Evolutionary conservation across 2,329 filamentous ascomycete species (phyloP), one percentile per base, ranked within the genome.

Genomic region (Sporothrix dimorphospora): DNA sequence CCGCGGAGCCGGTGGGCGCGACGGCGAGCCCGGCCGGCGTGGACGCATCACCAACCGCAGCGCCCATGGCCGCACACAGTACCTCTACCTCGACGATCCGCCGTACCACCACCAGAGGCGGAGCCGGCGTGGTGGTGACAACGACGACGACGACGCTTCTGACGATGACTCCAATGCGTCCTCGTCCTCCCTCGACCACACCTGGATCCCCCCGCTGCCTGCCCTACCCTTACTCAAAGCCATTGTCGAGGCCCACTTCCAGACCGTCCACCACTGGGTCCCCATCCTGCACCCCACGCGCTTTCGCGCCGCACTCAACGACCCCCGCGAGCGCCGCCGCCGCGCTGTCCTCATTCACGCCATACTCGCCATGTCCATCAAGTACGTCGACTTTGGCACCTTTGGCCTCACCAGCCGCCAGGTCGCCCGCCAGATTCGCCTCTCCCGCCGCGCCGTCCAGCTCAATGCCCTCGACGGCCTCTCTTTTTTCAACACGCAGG

Each of bases 201-300:
- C 69, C 11, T 68, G 71, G 67, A 68, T 73, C 53, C 63, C 71
- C 53, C 71, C 24, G 27, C 27, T 72, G 19, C 67, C 71, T 14
- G 38, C 71, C 24, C 47, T 72, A 5, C 68, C 72, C 0, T 74
- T 76, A 6, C 61, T 79, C 12, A 71, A 78, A 38, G 75, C 76
- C 21, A 72, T 79, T 14, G 72, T 81, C 21, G 77, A 79, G 49
- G 74, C 76, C 3, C 78, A 80, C 66, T 81, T 81, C 70, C 71
- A 71, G 19, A 72, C 76, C 4, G 77, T 81, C 7, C 81, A 82
- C 72, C 81, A 79, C 7, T 82, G 80, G 78, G 79, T 81, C 7
- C 81, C 81, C 4, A 79, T 82, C 11, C 68, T 82, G n/a, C 80
- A 82, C 70, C 77, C 79, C 66, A 76, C 74, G 16, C 75, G 75